phyloP scores from a whole-genome alignment of 768 basidiomycete species.

The Lentinula lateritia region DNA sequence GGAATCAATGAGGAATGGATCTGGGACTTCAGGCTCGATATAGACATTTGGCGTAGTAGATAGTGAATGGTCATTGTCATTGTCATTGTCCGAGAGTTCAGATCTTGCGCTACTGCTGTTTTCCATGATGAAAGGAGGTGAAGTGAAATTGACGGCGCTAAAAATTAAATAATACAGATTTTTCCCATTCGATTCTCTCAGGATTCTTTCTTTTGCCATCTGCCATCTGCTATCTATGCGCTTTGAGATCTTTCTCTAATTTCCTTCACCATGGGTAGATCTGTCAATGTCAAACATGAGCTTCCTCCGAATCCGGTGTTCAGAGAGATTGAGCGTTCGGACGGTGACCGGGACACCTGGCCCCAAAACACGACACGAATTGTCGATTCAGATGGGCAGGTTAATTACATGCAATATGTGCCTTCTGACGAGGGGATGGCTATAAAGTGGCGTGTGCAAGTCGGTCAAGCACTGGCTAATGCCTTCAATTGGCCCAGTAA shows the following conservation, averaged over 20 bases:
- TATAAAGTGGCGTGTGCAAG: constrained; percentile 52
- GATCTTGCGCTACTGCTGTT: background rate
- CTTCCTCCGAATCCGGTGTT: constrained; percentile 51
- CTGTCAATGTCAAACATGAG: constrained; percentile 15
- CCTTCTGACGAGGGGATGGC: constrained; percentile 42
- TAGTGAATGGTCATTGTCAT: background rate
- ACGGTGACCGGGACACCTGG: constrained; percentile 51
- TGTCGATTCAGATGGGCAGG: constrained; percentile 55
- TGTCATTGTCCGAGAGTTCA: background rate
- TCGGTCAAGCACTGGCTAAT: constrained; percentile 36
- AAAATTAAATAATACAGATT: background rate
- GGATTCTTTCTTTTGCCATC: background rate
- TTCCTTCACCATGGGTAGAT: background rate
- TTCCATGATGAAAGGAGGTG: background rate
- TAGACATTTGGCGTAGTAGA: background rate
- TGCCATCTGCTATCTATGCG: background rate
- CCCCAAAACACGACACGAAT: constrained; percentile 49
- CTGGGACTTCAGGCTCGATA: constrained; percentile 42
- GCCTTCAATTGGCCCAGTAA: constrained; percentile 46
- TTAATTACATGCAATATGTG: constrained; percentile 66
- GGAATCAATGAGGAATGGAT: constrained; percentile 58
- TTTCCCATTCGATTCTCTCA: background rate
- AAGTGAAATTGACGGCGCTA: no score
- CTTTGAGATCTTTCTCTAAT: background rate
- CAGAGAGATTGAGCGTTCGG: constrained; percentile 56